Base-by-base conservation (phyloP, 2,329 filamentous ascomycete genomes). In the Ustulina deusta region DNA sequence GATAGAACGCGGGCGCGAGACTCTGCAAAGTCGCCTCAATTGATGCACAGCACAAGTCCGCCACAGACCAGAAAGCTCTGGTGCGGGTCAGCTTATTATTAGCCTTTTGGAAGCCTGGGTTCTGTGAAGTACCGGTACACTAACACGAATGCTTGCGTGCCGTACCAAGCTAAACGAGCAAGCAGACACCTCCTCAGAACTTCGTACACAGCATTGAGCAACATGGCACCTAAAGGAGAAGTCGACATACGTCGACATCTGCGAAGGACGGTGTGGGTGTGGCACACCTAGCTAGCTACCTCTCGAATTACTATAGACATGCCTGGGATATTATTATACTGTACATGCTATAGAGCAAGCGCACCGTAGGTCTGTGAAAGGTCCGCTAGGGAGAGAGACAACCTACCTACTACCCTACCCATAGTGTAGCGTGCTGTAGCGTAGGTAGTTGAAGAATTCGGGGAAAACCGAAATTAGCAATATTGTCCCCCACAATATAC, bases 381-480 rank as follows among this genome's bases (percentile, higher is more conserved):
- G 29, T 11, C 29, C 29, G n/a, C n/a, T n/a, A n/a, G n/a, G n/a
- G n/a, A n/a, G n/a, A n/a, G n/a, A n/a, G n/a, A n/a, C n/a, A n/a
- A n/a, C n/a, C n/a, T n/a, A n/a, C n/a, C n/a, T n/a, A n/a, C n/a
- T n/a, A n/a, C n/a, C n/a, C n/a, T n/a, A n/a, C n/a, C n/a, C n/a
- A n/a, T n/a, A 46, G 42, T 2, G 15, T 20, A 44, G 15, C 3
- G 44, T 49, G 20, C 20, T 11, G 22, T 61, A 51, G 17, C 2
- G n/a, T 34, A 51, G 38, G 36, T 38, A 20, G 32, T 56, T 38
- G 49, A 40, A 42, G 20, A 67, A 67, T 40, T 55, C 59, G 63
- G 66, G 55, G 54, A 59, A 69, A 58, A 13, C 59, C 66, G 66
- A 69, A 60, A 69, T 66, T 68, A 58, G 52, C 57, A 54, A 44